Evolutionary conservation across 208 protist species (phyloP).

Genomic region (Leishmania martiniquensis): DNA sequence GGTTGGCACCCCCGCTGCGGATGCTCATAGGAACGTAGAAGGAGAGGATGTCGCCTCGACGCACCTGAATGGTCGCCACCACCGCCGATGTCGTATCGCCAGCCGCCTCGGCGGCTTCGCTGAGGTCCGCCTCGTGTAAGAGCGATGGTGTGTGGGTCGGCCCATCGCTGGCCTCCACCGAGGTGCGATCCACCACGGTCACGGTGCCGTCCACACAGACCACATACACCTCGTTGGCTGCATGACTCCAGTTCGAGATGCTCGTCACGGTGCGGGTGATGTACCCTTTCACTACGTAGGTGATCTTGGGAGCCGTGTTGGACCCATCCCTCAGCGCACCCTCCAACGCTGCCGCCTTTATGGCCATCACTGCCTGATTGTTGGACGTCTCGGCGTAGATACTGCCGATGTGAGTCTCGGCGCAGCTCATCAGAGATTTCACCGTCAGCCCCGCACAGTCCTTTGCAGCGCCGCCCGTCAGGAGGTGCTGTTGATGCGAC

Average conservation of each 20-base stretch:
- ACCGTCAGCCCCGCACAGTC: constrained; percentile 1
- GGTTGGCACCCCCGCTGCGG: background rate
- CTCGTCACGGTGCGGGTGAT: constrained; percentile 25
- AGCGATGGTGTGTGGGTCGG: constrained; percentile 12
- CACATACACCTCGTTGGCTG: constrained; percentile 58
- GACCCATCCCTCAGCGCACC: background rate
- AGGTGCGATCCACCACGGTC: constrained; percentile 35
- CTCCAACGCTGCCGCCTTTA: background rate
- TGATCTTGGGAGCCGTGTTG: constrained; percentile 27
- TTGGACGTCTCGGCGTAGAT: background rate
- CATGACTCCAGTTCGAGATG: constrained; percentile 29
- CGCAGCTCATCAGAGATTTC: background rate
- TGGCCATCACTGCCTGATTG: background rate
- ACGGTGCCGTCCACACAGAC: constrained; percentile 50
- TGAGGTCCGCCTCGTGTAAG: constrained; percentile 1
- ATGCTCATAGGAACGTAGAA: constrained; percentile 24
- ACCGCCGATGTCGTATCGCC: background rate
- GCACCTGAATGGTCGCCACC: constrained; percentile 29
- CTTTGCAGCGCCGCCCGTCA: background rate
- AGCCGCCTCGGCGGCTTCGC: background rate
- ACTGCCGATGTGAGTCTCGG: background rate
- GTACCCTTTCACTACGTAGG: constrained; percentile 57
- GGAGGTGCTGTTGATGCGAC: constrained; percentile 1
- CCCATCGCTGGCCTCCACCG: constrained; percentile 17
- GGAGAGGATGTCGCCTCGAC: constrained; percentile 50